Evolutionary conservation across 2,329 filamentous ascomycete genomes (phyloP).

Genomic region (Aspergillus japonicus): DNA sequence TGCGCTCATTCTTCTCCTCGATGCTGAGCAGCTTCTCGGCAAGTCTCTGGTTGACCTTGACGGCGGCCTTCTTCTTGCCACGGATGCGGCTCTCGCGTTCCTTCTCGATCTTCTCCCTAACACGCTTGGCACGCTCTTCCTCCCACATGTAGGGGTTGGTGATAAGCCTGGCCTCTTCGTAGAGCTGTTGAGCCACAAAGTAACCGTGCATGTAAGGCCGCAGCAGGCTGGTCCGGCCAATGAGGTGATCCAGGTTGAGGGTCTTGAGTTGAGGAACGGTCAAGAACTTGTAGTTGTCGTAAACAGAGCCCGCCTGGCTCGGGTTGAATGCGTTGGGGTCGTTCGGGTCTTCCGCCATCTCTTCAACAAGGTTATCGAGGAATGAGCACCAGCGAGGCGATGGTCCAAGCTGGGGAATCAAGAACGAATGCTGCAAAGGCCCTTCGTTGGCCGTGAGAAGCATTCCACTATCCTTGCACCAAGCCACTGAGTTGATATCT

Average conservation of each 20-base stretch:
- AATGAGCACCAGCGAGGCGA: conserved; percentile 96
- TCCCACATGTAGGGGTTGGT: conserved; percentile 93
- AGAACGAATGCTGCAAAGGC: conserved; percentile 90
- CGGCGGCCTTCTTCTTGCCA: conserved; percentile 83
- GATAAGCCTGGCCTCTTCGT: conserved; percentile 91
- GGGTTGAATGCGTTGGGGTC: conserved; percentile 57
- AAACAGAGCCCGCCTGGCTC: conserved; percentile 66
- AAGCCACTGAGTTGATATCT: conserved; percentile 90
- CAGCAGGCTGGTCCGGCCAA: conserved; percentile 85
- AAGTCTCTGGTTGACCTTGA: conserved; percentile 79
- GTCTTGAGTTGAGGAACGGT: conserved; percentile 81
- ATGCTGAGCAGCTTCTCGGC: conserved; percentile 62
- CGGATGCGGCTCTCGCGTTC: conserved; percentile 93
- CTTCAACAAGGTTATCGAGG: conserved; percentile 95
- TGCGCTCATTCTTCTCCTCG: conserved; percentile 56
- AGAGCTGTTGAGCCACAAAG: conserved; percentile 92
- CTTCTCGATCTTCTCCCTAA: conserved; percentile 95
- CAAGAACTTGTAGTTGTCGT: conserved; percentile 99
- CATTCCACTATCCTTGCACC: conserved; percentile 92
- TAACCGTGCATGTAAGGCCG: conserved; percentile 99
- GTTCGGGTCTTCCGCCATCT: conserved; percentile 83
- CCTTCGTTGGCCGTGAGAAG: conserved; percentile 95
- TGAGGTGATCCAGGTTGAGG: conserved; percentile 81
- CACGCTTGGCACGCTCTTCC: conserved; percentile 83
- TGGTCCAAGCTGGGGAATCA: conserved; percentile 88